A percentile compares a stretch with the other conserved stretches of the same genome.
These are phyloP conservation scores for Millerozyma acaciae DNA, from an alignment of 805 yeast species.

Conservation along the genomic window DNA sequence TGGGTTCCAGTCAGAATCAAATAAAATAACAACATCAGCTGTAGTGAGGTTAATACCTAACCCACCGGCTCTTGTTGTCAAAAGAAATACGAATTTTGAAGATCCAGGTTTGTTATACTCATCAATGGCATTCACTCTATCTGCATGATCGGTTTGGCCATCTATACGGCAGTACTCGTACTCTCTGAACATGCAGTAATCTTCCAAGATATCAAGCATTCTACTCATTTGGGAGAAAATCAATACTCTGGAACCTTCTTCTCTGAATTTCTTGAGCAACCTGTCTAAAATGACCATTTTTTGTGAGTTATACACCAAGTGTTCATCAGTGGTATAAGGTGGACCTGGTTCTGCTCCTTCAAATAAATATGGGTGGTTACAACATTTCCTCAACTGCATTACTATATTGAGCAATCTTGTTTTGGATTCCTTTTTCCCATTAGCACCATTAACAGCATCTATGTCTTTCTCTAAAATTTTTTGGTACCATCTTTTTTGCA, in stretches of 20 bases:
- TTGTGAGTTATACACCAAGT: slow-evolving; percentile 67
- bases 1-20: slow-evolving; percentile 86
- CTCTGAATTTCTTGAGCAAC: slow-evolving; percentile 54
- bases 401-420: slow-evolving; percentile 75
- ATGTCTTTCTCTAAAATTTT: slow-evolving; percentile 73
- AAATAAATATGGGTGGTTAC: slow-evolving; percentile 79
- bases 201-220: slow-evolving; percentile 75
- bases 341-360: slow-evolving; percentile 93
- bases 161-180: slow-evolving; percentile 76
- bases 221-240: slow-evolving; percentile 84
- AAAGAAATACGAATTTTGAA: slow-evolving; percentile 65
- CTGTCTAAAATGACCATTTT: slow-evolving; percentile 71
- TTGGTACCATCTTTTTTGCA: slow-evolving; percentile 78
- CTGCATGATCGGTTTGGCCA: slow-evolving; percentile 78
- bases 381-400: slow-evolving; percentile 81
- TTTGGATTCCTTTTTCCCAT: slow-evolving; percentile 69
- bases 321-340: slow-evolving; percentile 82
- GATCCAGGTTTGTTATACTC: slow-evolving; percentile 75
- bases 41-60: slow-evolving; percentile 77
- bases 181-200: slow-evolving; percentile 67
- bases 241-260: slow-evolving; percentile 72
- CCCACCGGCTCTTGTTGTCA: slow-evolving; percentile 89
- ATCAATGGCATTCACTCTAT: slow-evolving; percentile 71
- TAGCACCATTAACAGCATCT: slow-evolving; percentile 82
- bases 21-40: slow-evolving; percentile 75